Base-by-base conservation (phyloP, 2,329 filamentous ascomycete species). In the Neurospora crassa region DNA sequence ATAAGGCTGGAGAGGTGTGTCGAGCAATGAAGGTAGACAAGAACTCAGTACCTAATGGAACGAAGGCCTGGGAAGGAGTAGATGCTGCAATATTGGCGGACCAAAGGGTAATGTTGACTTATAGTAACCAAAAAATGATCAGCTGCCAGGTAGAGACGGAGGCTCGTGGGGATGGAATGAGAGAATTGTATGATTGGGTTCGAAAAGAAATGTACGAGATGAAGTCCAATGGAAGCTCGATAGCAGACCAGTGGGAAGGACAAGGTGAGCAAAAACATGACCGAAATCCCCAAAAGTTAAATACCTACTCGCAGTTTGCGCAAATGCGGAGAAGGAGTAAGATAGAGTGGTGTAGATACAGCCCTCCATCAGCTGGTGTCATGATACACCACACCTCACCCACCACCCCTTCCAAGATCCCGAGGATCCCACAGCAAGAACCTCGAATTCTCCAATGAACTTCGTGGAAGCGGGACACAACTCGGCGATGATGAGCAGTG, bases 391-490 rank as follows among this genome's bases (percentile, higher is more conserved):
- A 69, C 29, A n/a, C 10, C 67, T 53, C 69, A 37, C 18, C 45
- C 68, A 70, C 45, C 34, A 41, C n/a, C 29, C 42, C 37, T 45
- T 68, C 63, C 40, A 41, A 47, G 59, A 42, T 71, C 43, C 73
- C 72, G 72, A 75, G 69, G 40, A 70, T 63, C 24, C 53, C 53
- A 18, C 53, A 63, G 29, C 12, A 63, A 63, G 24, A 70, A 63
- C 71, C 71, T 70, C 2, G 53, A 72, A 73, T 74, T 76, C 74
- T 71, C 75, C 75, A 76, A 76, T 76, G 67, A 71, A 67, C 42
- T 63, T 69, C 70, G 40, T 45, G 41, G 70, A 70, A 47, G 70
- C 59, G 41, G 68, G 69, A 63, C 71, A 70, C 72, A 72, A 68
- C 43, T 70, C 59, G 69, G 69, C 63, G 68, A 71, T 68, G 70